Evolutionary conservation across 495 filamentous ascomycete species (phyloP).

Genomic region (Penicillium coprophilum): DNA sequence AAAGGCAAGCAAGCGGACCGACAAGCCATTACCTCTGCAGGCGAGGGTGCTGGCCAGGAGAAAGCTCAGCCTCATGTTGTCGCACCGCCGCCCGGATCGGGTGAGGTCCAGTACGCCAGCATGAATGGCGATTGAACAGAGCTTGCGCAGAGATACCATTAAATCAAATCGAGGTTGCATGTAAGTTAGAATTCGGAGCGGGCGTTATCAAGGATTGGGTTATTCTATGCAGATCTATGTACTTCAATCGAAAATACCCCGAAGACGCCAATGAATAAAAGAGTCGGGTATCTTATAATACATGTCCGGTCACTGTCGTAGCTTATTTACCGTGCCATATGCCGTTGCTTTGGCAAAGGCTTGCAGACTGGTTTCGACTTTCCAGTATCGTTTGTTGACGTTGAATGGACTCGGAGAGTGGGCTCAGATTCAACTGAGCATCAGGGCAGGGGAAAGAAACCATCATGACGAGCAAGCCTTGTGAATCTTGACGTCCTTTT

Average conservation of each 20-base stretch:
- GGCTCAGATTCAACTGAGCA: conserved; percentile 3
- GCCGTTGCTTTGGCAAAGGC: neutral
- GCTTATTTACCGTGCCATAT: conserved; percentile 9
- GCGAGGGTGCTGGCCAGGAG: conserved; percentile 34
- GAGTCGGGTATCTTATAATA: conserved; percentile 52
- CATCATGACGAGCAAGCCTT: conserved; percentile 45
- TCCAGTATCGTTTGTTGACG: neutral
- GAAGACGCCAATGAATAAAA: conserved; percentile 38
- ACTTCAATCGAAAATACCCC: conserved; percentile 40
- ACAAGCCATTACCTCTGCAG: conserved; percentile 36
- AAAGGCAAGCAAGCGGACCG: conserved; percentile 33
- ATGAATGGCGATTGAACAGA: conserved; percentile 70
- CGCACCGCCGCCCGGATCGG: conserved; percentile 80
- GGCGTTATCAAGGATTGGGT: conserved; percentile 39
- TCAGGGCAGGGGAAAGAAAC: neutral
- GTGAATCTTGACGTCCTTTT: conserved; percentile 45
- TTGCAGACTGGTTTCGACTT: neutral
- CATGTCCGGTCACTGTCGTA: conserved; percentile 23
- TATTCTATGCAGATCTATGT: conserved; percentile 43
- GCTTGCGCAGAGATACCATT: neutral
- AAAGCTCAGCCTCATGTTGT: conserved; percentile 52
- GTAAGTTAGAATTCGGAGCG: conserved; percentile 36
- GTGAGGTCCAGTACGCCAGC: conserved; percentile 80
- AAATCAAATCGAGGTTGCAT: conserved; percentile 27
- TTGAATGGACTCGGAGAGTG: conserved; percentile 8